phyloP scores from a whole-genome alignment of 768 basidiomycete genomes.

The Russula ochroleuca region DNA sequence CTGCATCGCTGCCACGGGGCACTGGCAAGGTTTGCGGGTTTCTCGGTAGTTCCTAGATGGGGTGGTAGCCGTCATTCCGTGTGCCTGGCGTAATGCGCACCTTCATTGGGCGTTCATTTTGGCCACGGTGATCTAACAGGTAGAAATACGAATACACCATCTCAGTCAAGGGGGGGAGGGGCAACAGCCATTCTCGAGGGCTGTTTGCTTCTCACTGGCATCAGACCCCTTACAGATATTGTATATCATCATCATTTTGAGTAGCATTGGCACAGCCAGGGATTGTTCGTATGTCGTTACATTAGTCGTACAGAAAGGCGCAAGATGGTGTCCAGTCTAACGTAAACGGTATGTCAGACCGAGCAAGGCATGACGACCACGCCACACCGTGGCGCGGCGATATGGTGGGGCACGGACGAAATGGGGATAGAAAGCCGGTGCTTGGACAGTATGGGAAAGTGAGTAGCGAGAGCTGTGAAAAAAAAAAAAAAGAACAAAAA shows the following conservation, averaged over 20 bases:
- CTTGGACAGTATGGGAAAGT: not conserved
- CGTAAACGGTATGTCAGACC: constrained; percentile 1
- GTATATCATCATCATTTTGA: not conserved
- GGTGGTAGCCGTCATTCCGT: not conserved
- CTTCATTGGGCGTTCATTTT: not conserved
- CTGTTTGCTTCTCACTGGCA: too few relatives aligned
- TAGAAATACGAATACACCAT: too few relatives aligned
- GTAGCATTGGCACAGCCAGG: not conserved
- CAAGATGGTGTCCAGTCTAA: constrained; percentile 5
- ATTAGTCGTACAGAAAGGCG: constrained; percentile 2
- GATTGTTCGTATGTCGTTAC: constrained; percentile 4
- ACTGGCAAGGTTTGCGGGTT: not conserved
- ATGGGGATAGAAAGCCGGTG: not conserved
- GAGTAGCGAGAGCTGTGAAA: not conserved
- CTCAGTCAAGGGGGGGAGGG: too few relatives aligned
- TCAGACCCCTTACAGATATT: not conserved
- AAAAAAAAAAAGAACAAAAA: not conserved
- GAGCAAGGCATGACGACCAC: not conserved
- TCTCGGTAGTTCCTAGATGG: not conserved
- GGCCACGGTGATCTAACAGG: not conserved
- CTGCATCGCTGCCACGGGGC: not conserved
- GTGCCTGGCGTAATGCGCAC: not conserved
- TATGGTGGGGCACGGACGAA: not conserved
- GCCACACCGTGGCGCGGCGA: not conserved
- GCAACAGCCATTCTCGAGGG: not conserved